Evolutionary conservation across 2,329 filamentous ascomycete species (phyloP).

Genomic region (Aspergillus sergii): DNA sequence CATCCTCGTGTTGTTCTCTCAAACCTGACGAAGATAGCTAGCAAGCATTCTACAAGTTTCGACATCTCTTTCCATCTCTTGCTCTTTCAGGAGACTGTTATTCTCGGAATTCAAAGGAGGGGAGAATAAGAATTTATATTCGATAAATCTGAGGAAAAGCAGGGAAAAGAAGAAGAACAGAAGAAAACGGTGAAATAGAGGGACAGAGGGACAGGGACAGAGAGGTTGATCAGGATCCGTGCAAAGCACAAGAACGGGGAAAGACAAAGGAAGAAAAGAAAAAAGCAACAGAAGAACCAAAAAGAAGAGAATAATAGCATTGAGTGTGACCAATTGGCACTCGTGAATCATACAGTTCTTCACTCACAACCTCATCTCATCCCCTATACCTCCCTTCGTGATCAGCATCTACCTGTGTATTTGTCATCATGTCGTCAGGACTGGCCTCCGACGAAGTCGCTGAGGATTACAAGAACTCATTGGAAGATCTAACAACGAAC

Average conservation of each 20-base stretch:
- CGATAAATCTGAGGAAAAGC: slow-evolving; percentile 17
- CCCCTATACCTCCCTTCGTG: slow-evolving; percentile 14
- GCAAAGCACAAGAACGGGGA: slow-evolving; percentile 19
- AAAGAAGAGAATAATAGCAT: slow-evolving; percentile 12
- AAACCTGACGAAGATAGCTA: slow-evolving; percentile 47
- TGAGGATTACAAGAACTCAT: slow-evolving; percentile 88
- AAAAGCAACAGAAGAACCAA: slow-evolving; percentile 15
- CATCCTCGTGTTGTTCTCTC: slow-evolving; percentile 42
- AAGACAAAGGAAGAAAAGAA: slow-evolving; percentile 14
- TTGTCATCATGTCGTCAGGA: slow-evolving; percentile 63
- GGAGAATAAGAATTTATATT: slow-evolving; percentile 22
- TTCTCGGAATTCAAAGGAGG: slow-evolving; percentile 28
- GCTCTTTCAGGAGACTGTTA: slow-evolving; percentile 32
- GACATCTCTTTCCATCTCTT: slow-evolving; percentile 41
- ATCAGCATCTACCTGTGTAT: slow-evolving; percentile 16
- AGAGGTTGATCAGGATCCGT: not conserved
- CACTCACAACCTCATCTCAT: slow-evolving; percentile 8
- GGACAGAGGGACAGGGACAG: slow-evolving; percentile 8
- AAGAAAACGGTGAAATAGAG: slow-evolving; percentile 19
- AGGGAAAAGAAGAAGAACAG: slow-evolving; percentile 23
- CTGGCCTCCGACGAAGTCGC: slow-evolving; percentile 79
- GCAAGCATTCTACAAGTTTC: slow-evolving; percentile 49
- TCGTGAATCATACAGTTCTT: not conserved
- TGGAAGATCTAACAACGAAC: slow-evolving; percentile 89
- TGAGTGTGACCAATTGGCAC: slow-evolving; percentile 5